Evolutionary conservation across 306 rosid species (phyloP).

Genomic region (Betula pendula): DNA sequence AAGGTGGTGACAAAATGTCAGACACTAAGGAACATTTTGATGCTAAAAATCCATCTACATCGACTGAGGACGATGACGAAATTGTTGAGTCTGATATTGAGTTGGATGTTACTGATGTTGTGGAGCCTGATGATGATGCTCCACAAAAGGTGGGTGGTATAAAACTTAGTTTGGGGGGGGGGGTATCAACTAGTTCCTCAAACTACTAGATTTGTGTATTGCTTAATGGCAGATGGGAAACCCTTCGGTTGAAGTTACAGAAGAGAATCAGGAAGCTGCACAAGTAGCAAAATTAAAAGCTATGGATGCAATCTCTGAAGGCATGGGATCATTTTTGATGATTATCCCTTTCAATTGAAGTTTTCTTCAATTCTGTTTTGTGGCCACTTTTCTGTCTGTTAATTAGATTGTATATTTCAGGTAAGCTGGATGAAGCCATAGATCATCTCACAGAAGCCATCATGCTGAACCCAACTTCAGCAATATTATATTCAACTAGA

Average conservation of each 20-base stretch:
- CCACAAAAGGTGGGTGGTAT: conserved; percentile 55
- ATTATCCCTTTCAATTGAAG: not conserved
- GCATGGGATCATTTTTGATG: conserved; percentile 33
- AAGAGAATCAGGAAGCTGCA: conserved; percentile 65
- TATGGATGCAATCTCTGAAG: conserved; percentile 53
- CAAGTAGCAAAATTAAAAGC: conserved; percentile 65
- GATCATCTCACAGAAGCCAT: conserved; percentile 73
- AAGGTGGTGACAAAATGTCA: conserved; percentile 25
- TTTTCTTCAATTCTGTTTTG: conserved; percentile 18
- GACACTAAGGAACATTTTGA: conserved; percentile 29
- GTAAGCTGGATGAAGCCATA: conserved; percentile 66
- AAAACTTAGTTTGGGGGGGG: conserved; percentile 3
- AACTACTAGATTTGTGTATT: not conserved
- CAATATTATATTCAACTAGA: conserved; percentile 80
- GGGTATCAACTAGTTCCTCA: not conserved
- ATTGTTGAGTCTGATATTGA: conserved; percentile 78
- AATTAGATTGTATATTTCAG: conserved; percentile 38
- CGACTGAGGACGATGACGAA: conserved; percentile 39
- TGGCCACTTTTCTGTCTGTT: not conserved
- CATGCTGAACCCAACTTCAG: conserved; percentile 71
- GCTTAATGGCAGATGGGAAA: conserved; percentile 65
- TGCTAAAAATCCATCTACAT: conserved; percentile 22
- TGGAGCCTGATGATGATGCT: conserved; percentile 75
- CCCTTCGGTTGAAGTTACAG: conserved; percentile 59
- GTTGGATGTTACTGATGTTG: conserved; percentile 57